A percentile compares a stretch with the other conserved stretches of the same genome.
Conservation (phyloP, 345 rosid genomes). For the Rhizophora apiculata region DNA sequence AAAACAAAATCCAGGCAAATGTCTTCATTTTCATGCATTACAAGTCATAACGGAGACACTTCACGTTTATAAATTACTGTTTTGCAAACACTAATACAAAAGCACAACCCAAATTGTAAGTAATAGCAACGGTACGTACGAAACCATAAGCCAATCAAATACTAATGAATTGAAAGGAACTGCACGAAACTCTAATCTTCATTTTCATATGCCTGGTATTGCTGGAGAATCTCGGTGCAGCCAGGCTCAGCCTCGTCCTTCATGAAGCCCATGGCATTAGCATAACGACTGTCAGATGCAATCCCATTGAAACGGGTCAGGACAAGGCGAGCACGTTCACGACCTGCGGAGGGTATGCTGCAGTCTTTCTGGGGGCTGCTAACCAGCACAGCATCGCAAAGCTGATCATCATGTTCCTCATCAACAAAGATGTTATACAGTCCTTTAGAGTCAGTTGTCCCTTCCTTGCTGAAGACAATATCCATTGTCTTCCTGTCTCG, state of each 20-base stretch:
- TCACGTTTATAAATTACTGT: no score
- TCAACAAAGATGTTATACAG: slow-evolving; percentile 51
- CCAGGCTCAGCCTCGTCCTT: slow-evolving; percentile 44
- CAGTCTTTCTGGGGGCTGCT: slow-evolving; percentile 60
- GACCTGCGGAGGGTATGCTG: slow-evolving; percentile 47
- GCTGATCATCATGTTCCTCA: slow-evolving; percentile 74
- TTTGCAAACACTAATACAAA: no score
- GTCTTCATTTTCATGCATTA: no score
- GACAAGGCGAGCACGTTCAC: slow-evolving; percentile 77
- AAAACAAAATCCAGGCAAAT: no score
- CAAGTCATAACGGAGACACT: no score
- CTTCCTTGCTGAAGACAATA: slow-evolving; percentile 52
- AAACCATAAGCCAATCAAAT: not conserved
- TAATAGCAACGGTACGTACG: not conserved
- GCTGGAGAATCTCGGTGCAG: slow-evolving; percentile 65
- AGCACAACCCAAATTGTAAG: not conserved
- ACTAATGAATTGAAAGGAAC: no score
- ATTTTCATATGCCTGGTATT: slow-evolving; percentile 51
- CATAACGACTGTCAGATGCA: slow-evolving; percentile 46
- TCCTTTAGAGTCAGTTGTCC: slow-evolving; percentile 58
- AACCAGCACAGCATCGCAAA: slow-evolving; percentile 62
- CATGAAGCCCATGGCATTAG: slow-evolving; percentile 64
- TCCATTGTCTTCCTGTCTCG: slow-evolving; percentile 49
- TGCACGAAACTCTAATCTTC: slow-evolving; percentile 16
- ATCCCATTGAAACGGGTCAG: slow-evolving; percentile 71